Conservation (phyloP, 208 protist species). For the Leptomonas pyrrhocoris region DNA sequence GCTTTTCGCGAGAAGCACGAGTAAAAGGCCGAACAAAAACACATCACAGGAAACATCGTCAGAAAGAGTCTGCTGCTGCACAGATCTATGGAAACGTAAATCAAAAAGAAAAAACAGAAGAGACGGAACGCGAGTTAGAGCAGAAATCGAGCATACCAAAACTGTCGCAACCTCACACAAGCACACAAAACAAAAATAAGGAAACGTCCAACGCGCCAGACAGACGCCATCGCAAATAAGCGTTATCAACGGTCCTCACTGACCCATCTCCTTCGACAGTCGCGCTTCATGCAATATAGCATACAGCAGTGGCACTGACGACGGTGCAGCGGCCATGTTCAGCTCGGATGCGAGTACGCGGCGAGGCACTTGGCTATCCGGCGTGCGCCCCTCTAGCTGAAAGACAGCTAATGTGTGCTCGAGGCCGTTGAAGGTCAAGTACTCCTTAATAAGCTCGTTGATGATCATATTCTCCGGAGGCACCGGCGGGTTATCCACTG, state of each 20-base stretch:
- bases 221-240: too few species aligned
- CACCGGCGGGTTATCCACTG: slow-evolving; percentile 42
- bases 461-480: slow-evolving; percentile 93
- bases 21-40: too few species aligned
- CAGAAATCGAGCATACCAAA: too few species aligned
- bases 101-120: neutral
- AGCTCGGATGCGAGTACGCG: slow-evolving; percentile 76
- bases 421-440: slow-evolving; percentile 90
- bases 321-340: slow-evolving; percentile 72
- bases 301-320: slow-evolving; percentile 77
- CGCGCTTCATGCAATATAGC: slow-evolving; percentile 80
- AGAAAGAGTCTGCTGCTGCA: too few species aligned
- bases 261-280: slow-evolving; percentile 49
- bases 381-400: slow-evolving; percentile 66
- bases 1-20: too few species aligned
- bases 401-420: slow-evolving; percentile 92
- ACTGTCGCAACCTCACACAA: too few species aligned
- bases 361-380: slow-evolving; percentile 59
- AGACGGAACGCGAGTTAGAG: neutral
- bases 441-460: slow-evolving; percentile 95
- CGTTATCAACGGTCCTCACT: slow-evolving; percentile 1
- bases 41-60: too few species aligned
- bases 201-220: too few species aligned
- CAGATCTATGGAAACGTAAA: neutral
- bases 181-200: too few species aligned